Base-by-base conservation (phyloP, 176 grass and related monocot species). In the Rhynchospora pubera region DNA sequence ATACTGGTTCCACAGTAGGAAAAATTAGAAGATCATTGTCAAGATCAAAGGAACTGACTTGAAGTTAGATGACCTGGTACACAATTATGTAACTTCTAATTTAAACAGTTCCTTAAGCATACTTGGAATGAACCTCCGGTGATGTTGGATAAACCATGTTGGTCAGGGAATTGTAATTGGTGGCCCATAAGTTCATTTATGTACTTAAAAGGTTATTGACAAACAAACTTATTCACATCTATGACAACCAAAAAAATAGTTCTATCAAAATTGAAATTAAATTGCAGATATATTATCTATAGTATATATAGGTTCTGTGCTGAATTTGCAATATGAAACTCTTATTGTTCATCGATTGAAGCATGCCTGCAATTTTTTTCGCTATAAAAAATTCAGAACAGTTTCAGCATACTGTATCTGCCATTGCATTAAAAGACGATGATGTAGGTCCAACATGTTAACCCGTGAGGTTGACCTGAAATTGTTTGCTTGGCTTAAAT, bases 1-100 rank as follows among this genome's bases (percentile, higher is more conserved):
- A 97, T 91, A 97, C 93, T 64, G 91, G 91, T 22, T 97, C 91
- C 83, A 97, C n/a, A n/a, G 87, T 85, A 97, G 88, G 85, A 97
- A 97, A 85, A 97, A 97, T 52, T 97, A 89, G 89, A 97, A 97
- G 83, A 81, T 86, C 66, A 91, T 91, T 80, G 86, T 97, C 90
- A 93, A 66, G 87, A 62, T 89, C 34, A 97, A 93, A 86, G 84
- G 87, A 83, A 93, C 81, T 9, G 85, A 89, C 11, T 12, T 73
- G 19, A 73, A 73, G 69, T 97, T 72, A 94, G 91, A 18, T 34
- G 32, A 34, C 32, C 32, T 34, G 32, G 32, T 34, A 34, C 32
- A 34, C 32, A 34, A 1, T 34, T 34, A 34, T 34, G 32, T 34
- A 34, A 34, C 32, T 34, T 34, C 32, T 34, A 34, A 34, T 34